Base-by-base conservation (phyloP, 2,329 filamentous ascomycete species). In the Colletotrichum brevisporum region DNA sequence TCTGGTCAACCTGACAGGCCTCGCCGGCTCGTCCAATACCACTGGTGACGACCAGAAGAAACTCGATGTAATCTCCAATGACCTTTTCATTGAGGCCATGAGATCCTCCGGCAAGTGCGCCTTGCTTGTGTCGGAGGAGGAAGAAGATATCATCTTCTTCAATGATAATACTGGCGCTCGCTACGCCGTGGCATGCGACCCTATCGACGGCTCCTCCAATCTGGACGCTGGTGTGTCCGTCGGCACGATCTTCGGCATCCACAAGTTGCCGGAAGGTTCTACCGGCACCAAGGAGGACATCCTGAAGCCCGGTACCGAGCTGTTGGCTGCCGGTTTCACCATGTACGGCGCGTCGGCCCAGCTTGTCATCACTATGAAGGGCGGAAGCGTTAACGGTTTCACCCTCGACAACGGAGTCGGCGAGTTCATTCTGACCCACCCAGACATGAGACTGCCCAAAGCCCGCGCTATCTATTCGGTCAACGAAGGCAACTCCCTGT, bases 21-120 rank as follows among this genome's bases (percentile, higher is more conserved):
- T 99, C 56, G 96, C 96, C 71, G 96, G 96, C 69, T 96, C 95
- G 70, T 94, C 94, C 74, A 99, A 99, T 84, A 94, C 88, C 62
- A 98, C 96, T 3, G 96, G 96, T 73, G 96, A 99, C 82, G 96
- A 98, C 80, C 96, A 99, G 82, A 99, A 99, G 90, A 99, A 99
- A 86, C 93, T 99, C 71, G 96, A 99, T 80, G 95, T 99, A 69
- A 98, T 99, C 79, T 95, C 95, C 80, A 98, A 99, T 81, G 96
- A 99, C 80, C 88, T 99, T 76, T 99, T 99, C 85, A 93, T 99
- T 78, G 91, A 94, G 71, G 93, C 95, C 72, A 98, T 99, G 96
- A 90, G 90, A 75, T 95, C 94, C 61, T 97, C 93, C 31, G 95
- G 94, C 76, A 95, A 94, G 82, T 96, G 95, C 79, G 91, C 94